phyloP scores from a whole-genome alignment of 2,329 filamentous ascomycete genomes.

The Beauveria asiatica region DNA sequence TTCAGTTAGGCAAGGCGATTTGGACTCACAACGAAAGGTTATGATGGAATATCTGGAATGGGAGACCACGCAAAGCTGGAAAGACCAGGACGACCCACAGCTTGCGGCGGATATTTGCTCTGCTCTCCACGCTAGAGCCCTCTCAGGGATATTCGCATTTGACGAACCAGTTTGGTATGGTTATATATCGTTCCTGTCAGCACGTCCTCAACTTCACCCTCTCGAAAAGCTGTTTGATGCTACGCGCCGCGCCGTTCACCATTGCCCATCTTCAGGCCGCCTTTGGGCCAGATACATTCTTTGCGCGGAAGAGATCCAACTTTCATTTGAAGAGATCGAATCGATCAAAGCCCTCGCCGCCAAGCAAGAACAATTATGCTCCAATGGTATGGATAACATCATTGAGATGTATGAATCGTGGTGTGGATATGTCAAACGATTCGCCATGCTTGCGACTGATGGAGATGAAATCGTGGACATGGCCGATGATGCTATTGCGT shows the following conservation, averaged over 20 bases:
- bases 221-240: conserved; percentile 53
- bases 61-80: conserved; percentile 59
- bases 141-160: conserved; percentile 59
- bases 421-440: conserved; percentile 87
- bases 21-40: conserved; percentile 41
- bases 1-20: conserved; percentile 47
- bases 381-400: conserved; percentile 77
- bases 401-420: conserved; percentile 88
- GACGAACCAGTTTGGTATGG: conserved; percentile 77
- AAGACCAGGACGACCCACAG: conserved; percentile 36
- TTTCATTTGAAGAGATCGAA: conserved; percentile 73
- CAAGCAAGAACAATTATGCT: conserved; percentile 73
- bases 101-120: conserved; percentile 44
- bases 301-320: conserved; percentile 68
- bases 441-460: conserved; percentile 65
- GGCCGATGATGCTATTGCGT: conserved; percentile 79
- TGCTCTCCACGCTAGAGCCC: conserved; percentile 70
- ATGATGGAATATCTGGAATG: conserved; percentile 71
- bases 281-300: conserved; percentile 88
- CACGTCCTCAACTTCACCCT: conserved; percentile 28
- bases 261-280: conserved; percentile 87
- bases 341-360: conserved; percentile 89
- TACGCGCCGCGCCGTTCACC: conserved; percentile 72
- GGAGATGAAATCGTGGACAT: conserved; percentile 79
- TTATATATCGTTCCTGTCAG: conserved; percentile 66